Percentiles rank a stretch among this genome's conserved stretches.
Evolutionary conservation across 1,284 basidiomycete species (phyloP).

Genomic region (Stereum hirsutum): DNA sequence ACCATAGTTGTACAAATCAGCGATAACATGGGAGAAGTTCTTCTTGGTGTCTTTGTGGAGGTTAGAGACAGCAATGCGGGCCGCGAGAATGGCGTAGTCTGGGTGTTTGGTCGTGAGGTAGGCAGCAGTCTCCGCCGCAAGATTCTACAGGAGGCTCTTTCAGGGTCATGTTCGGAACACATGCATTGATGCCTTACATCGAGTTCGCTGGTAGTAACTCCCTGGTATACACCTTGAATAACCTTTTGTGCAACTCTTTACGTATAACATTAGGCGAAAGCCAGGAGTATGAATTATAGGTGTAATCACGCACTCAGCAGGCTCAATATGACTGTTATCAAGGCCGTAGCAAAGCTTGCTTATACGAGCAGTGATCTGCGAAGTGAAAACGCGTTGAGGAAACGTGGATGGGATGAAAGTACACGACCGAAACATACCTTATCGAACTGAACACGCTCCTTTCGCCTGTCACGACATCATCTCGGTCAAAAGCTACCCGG

Average conservation of each 20-base stretch:
- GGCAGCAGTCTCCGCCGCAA: slow-evolving; percentile 95
- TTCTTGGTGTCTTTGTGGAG: slow-evolving; percentile 99
- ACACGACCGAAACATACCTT: slow-evolving; percentile 63
- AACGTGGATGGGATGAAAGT: slow-evolving; percentile 7
- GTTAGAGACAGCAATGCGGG: slow-evolving; percentile 97
- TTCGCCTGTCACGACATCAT: slow-evolving; percentile 40
- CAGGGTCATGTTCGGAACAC: not conserved
- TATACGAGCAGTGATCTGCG: slow-evolving; percentile 82
- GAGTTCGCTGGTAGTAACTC: slow-evolving; percentile 95
- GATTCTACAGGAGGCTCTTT: slow-evolving; percentile 45
- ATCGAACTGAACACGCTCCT: slow-evolving; percentile 83
- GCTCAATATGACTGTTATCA: slow-evolving; percentile 88
- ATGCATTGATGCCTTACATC: slow-evolving; percentile 51
- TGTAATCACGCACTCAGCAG: slow-evolving; percentile 67
- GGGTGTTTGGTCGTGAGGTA: slow-evolving; percentile 96
- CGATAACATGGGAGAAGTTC: slow-evolving; percentile 87
- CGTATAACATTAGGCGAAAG: slow-evolving; percentile 3
- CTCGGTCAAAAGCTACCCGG: not conserved
- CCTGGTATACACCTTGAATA: slow-evolving; percentile 90
- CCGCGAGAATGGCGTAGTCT: slow-evolving; percentile 97
- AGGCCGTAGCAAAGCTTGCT: slow-evolving; percentile 97
- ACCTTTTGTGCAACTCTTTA: slow-evolving; percentile 87
- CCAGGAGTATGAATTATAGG: not conserved
- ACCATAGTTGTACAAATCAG: slow-evolving; percentile 89
- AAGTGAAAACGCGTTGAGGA: slow-evolving; percentile 8